Conservation (phyloP, 257 asterid species). For the Scutellaria galericulata region DNA sequence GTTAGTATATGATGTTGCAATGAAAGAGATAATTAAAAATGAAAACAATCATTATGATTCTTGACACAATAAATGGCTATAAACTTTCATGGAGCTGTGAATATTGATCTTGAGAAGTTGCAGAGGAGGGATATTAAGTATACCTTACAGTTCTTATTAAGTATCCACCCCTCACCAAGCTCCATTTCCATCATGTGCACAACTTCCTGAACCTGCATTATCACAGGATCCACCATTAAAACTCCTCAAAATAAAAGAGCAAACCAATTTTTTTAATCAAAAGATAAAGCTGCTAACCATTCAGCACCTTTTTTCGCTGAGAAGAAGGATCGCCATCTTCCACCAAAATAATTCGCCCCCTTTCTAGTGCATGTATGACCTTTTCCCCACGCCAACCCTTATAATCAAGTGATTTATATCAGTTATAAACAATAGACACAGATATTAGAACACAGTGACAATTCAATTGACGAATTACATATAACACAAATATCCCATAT, state of each 20-base stretch:
- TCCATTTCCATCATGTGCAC: conserved; percentile 79
- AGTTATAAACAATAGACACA: background rate
- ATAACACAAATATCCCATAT: background rate
- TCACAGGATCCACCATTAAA: conserved; percentile 18
- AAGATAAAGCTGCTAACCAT: conserved; percentile 24
- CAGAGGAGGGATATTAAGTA: background rate
- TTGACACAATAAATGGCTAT: conserved; percentile 1
- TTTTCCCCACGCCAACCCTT: conserved; percentile 85
- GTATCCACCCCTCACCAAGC: conserved; percentile 91
- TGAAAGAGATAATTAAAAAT: background rate
- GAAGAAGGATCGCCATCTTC: conserved; percentile 67
- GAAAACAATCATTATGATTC: conserved; percentile 16
- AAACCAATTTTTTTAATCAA: conserved; percentile 3
- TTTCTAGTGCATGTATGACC: conserved; percentile 45
- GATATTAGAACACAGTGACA: conserved; percentile 25
- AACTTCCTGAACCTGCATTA: conserved; percentile 65
- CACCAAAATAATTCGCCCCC: conserved; percentile 68
- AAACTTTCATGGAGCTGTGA: background rate
- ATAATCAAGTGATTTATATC: conserved; percentile 13
- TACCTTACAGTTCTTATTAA: conserved; percentile 66
- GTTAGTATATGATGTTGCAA: background rate
- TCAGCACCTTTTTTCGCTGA: conserved; percentile 66
- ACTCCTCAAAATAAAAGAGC: conserved; percentile 10
- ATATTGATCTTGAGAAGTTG: background rate
- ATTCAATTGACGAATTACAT: conserved; percentile 15